A percentile compares a stretch with the other conserved stretches of the same genome.
phyloP scores from a whole-genome alignment of 768 basidiomycete genomes.

The Leccinellum luteum region DNA sequence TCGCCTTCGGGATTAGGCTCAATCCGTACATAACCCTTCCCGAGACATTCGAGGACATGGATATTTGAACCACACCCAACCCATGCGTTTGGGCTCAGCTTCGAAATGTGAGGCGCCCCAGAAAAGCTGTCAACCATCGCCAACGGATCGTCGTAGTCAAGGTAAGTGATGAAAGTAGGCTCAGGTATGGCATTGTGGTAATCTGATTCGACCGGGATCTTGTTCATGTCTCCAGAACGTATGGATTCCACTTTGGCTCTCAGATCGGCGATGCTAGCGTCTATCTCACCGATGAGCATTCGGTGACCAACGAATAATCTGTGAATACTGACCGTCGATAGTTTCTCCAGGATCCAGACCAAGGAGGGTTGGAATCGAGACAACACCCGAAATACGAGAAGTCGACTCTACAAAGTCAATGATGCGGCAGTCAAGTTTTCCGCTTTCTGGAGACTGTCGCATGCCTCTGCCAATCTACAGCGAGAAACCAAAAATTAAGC shows the following conservation, averaged over 20 bases:
- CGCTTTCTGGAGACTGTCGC: conserved; percentile 76
- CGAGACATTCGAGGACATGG: conserved; percentile 75
- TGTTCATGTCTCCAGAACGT: conserved; percentile 1
- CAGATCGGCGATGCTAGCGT: conserved; percentile 49
- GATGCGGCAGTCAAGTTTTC: conserved; percentile 81
- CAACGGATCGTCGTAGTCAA: conserved; percentile 77
- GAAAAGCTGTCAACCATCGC: conserved; percentile 48
- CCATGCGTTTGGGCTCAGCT: conserved; percentile 67
- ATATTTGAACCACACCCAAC: conserved; percentile 70
- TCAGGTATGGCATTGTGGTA: conserved; percentile 41
- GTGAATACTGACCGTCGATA: conserved; percentile 47
- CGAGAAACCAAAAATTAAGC: background rate
- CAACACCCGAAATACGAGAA: conserved; percentile 62
- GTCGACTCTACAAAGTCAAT: conserved; percentile 89
- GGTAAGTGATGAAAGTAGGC: conserved; percentile 66
- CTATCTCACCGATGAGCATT: conserved; percentile 31
- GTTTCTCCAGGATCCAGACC: conserved; percentile 76
- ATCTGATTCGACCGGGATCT: conserved; percentile 13
- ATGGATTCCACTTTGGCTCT: conserved; percentile 39
- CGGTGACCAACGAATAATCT: background rate
- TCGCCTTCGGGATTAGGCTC: conserved; percentile 41
- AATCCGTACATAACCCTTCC: conserved; percentile 65
- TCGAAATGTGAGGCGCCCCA: conserved; percentile 52
- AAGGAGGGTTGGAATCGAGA: conserved; percentile 80
- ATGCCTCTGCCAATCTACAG: conserved; percentile 90